A percentile compares a stretch with the other conserved stretches of the same genome.
Evolutionary conservation across 768 basidiomycete species (phyloP).

Genomic region (Lactarius trivialis): DNA sequence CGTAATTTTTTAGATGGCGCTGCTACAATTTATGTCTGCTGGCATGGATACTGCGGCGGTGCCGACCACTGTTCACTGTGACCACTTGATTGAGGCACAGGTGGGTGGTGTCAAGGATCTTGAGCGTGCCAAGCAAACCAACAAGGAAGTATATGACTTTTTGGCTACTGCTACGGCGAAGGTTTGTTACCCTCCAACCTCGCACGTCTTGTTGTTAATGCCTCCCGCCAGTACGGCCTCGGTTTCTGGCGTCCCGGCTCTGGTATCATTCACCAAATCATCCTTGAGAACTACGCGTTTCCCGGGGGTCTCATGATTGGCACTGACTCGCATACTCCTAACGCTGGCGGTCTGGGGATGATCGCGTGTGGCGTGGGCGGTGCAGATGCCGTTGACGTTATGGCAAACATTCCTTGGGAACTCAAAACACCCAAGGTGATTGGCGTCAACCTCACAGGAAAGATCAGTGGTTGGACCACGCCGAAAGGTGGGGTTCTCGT

Average conservation of each 20-base stretch:
- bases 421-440: conserved; percentile 99
- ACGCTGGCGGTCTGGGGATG: conserved; percentile 99
- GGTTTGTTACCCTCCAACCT: conserved; percentile 34
- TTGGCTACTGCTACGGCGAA: conserved; percentile 95
- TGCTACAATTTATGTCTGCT: conserved; percentile 99
- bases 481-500: conserved; percentile 66
- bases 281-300: conserved; percentile 99
- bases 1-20: conserved; percentile 70
- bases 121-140: conserved; percentile 82
- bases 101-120: conserved; percentile 91
- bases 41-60: conserved; percentile 97
- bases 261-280: conserved; percentile 99
- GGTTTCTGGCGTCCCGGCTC: conserved; percentile 99
- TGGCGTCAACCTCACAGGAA: conserved; percentile 92
- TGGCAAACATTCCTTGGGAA: conserved; percentile 98
- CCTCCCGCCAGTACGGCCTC: conserved; percentile 71
- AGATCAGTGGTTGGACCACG: conserved; percentile 95
- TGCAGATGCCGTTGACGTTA: conserved; percentile 98
- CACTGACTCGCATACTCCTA: conserved; percentile 98
- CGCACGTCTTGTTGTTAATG: conserved; percentile 5
- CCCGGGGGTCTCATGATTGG: conserved; percentile 99
- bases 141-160: conserved; percentile 99
- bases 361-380: conserved; percentile 99
- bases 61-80: conserved; percentile 97
- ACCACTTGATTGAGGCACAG: conserved; percentile 98